These are phyloP conservation scores for Hypocreales sp. DNA, from an alignment of 2,329 filamentous ascomycete species.

Conservation along the genomic window DNA sequence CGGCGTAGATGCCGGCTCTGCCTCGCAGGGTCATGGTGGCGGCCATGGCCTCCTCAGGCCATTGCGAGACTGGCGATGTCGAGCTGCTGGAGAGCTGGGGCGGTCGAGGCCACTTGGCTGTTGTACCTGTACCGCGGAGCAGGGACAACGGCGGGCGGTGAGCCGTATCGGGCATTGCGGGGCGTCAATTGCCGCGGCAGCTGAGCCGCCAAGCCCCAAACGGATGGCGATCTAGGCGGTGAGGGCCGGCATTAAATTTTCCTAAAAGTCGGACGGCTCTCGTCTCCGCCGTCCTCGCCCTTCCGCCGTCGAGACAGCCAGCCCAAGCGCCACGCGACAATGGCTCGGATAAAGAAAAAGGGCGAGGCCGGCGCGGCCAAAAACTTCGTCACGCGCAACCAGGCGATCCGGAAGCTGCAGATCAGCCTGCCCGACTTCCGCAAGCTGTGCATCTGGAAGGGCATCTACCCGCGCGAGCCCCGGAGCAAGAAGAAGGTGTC, in stretches of 20 bases:
- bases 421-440: conserved; percentile 95
- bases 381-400: conserved; percentile 95
- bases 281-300: no score
- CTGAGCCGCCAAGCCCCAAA: conserved; percentile 5
- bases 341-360: conserved; percentile 83
- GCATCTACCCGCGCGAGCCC: conserved; percentile 95
- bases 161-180: conserved; percentile 6
- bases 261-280: no score
- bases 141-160: no score
- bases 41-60: conserved; percentile 18
- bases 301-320: no score
- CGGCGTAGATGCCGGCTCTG: conserved; percentile 47
- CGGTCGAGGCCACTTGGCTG: conserved; percentile 8
- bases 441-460: conserved; percentile 98
- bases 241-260: conserved; percentile 18
- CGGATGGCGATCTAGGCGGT: conserved; percentile 11
- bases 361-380: conserved; percentile 84
- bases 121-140: no score
- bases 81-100: neutral
- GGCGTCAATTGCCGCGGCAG: no score
- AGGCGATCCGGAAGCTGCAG: conserved; percentile 95
- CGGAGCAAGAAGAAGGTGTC: conserved; percentile 94
- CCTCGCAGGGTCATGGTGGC: conserved; percentile 23
- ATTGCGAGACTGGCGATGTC: conserved; percentile 3
- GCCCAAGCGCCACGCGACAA: no score